These are phyloP conservation scores for Claviceps arundinis DNA, from an alignment of 2,329 filamentous ascomycete species.

Conservation along the genomic window DNA sequence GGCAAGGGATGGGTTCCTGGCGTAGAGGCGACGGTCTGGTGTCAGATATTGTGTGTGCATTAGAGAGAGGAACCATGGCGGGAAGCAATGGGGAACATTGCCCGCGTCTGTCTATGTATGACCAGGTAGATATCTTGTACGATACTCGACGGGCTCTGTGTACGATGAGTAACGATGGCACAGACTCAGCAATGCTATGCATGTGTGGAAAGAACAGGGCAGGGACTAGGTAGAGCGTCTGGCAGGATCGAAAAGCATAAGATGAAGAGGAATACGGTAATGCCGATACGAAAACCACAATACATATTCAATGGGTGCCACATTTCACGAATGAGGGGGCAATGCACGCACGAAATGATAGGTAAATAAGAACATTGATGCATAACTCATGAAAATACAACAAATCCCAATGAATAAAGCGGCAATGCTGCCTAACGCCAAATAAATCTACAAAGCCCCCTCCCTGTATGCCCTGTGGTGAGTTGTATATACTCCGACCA, in stretches of 20 bases:
- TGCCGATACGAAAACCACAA: no score
- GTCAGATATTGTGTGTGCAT: no score
- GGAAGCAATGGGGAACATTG: no score
- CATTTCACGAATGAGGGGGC: no score
- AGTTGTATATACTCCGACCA: not conserved
- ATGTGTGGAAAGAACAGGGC: no score
- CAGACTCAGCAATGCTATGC: not conserved
- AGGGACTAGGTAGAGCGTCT: no score
- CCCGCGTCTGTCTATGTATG: no score
- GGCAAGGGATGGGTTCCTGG: no score
- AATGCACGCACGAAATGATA: not conserved
- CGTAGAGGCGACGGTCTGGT: no score
- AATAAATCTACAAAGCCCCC: conserved; percentile 3
- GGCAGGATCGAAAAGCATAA: not conserved
- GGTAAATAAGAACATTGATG: not conserved
- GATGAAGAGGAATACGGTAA: not conserved
- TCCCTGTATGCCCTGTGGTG: not conserved
- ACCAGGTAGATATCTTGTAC: not conserved
- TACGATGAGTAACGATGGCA: no score
- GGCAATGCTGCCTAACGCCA: conserved; percentile 4
- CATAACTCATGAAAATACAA: conserved; percentile 3
- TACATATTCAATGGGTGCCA: no score
- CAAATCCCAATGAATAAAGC: conserved; percentile 1
- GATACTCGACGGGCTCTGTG: not conserved
- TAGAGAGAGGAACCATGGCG: no score